Evolutionary conservation across 768 basidiomycete species (phyloP), one percentile per base, ranked within the genome.

Genomic region (Naganishia vishniacii): DNA sequence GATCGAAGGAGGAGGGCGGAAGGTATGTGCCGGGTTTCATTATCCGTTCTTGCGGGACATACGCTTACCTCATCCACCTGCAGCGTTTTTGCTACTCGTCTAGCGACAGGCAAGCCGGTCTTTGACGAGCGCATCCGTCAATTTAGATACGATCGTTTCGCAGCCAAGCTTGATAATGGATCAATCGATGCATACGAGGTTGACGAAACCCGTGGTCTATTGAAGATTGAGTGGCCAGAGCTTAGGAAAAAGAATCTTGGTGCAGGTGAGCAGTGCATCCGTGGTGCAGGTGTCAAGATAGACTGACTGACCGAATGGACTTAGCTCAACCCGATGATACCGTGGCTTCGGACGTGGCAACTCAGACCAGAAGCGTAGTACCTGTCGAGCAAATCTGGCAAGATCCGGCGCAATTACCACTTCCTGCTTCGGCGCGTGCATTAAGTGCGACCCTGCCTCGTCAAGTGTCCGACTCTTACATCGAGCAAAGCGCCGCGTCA

Each of bases 81-180:
- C 28, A 60, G 72, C 59, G 62, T 70, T 9, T 75, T 75, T 56
- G 73, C 72, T 12, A 69, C 69, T 18, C 65, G 74, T 18, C 48
- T 75, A 48, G 63, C 71, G 11, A 75, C 74, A 3, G 65, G 65
- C 23, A 48, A 46, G 29, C 69, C 73, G 0, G 66, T 65, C 25
- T 73, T 71, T 65, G 68, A 71, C 66, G 65, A 67, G 20, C 23
- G 41, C 15, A 47, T 65, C 4, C 67, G 72, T 23, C 53, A 66
- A 12, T 42, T 71, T 20, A 65, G 68, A 12, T 73, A 71, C 70
- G 60, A 67, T 25, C 64, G 74, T 53, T 71, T 63, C 49, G 74
- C 74, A 12, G 66, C 71, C 23, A 70, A 70, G 49, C 63, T 72
- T 48, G 68, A 61, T 25, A 69, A 67, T 18, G 67, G 63, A 20